These are phyloP conservation scores for Hansenula sp. DNA, from an alignment of 1,139 yeast species.

Conservation along the genomic window DNA sequence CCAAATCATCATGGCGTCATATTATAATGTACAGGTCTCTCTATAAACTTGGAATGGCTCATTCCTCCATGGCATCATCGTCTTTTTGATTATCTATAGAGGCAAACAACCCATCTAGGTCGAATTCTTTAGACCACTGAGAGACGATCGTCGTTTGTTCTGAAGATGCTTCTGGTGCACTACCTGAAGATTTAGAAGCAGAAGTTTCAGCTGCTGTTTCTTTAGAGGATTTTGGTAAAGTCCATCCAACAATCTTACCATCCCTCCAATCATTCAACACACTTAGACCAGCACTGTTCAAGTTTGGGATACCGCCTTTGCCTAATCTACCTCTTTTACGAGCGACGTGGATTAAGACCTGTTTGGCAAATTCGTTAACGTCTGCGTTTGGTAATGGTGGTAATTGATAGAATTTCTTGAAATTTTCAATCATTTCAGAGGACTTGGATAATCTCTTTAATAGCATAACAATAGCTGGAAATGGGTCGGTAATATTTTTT, in stretches of 20 bases:
- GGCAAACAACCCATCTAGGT: conserved; percentile 73
- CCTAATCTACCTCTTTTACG: conserved; percentile 90
- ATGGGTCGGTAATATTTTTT: conserved; percentile 79
- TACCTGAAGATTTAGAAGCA: conserved; percentile 25
- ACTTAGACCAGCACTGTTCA: conserved; percentile 78
- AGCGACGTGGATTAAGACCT: conserved; percentile 88
- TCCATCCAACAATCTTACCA: conserved; percentile 92
- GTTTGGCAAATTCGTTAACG: conserved; percentile 69
- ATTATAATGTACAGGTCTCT: not conserved
- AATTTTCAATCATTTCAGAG: conserved; percentile 69
- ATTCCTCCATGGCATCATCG: conserved; percentile 17
- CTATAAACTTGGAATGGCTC: not conserved
- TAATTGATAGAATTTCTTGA: conserved; percentile 67
- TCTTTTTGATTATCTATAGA: conserved; percentile 27
- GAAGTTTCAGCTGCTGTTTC: conserved; percentile 30
- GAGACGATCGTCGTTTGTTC: conserved; percentile 81
- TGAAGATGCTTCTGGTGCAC: conserved; percentile 33
- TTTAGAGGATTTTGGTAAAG: conserved; percentile 69
- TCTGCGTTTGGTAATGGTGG: conserved; percentile 73
- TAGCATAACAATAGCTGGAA: conserved; percentile 73
- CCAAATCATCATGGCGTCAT: not conserved
- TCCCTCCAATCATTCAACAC: conserved; percentile 96
- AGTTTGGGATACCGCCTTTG: conserved; percentile 88
- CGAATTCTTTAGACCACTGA: conserved; percentile 95
- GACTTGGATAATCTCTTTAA: conserved; percentile 72